Evolutionary conservation across 1,284 basidiomycete genomes (phyloP).

Genomic region (Abortiporus biennis): DNA sequence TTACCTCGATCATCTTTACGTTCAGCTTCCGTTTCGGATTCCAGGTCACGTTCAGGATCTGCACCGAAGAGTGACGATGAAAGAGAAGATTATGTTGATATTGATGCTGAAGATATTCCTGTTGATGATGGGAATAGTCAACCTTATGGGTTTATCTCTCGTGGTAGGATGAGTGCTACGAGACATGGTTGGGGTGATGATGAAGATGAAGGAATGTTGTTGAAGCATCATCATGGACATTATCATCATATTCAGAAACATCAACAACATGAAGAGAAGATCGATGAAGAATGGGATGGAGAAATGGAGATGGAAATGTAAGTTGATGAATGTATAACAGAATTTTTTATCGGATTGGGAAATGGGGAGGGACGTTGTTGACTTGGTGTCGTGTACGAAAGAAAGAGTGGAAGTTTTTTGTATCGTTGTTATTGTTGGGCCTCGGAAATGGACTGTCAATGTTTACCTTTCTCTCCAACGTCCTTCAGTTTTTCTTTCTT

Average conservation of each 20-base stretch:
- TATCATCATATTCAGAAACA: too few species aligned
- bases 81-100: constrained; percentile 28
- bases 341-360: background rate
- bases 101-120: constrained; percentile 21
- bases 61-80: constrained; percentile 28
- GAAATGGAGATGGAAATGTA: constrained; percentile 35
- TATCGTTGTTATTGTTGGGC: background rate
- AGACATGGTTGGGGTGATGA: constrained; percentile 24
- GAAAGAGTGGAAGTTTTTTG: background rate
- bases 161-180: constrained; percentile 21
- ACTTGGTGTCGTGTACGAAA: background rate
- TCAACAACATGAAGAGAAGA: constrained; percentile 22
- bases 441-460: background rate
- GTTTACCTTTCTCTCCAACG: background rate
- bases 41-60: constrained; percentile 31
- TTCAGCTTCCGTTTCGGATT: constrained; percentile 19
- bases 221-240: too few species aligned
- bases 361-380: background rate
- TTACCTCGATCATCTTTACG: constrained; percentile 46
- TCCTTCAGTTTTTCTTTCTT: background rate
- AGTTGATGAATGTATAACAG: too few species aligned
- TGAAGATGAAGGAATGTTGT: constrained; percentile 19
- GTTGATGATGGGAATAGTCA: constrained; percentile 4
- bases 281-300: constrained; percentile 33
- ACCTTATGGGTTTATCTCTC: constrained; percentile 21